Evolutionary conservation across 1,284 basidiomycete species (phyloP).

Genomic region (Vanrija humicola): DNA sequence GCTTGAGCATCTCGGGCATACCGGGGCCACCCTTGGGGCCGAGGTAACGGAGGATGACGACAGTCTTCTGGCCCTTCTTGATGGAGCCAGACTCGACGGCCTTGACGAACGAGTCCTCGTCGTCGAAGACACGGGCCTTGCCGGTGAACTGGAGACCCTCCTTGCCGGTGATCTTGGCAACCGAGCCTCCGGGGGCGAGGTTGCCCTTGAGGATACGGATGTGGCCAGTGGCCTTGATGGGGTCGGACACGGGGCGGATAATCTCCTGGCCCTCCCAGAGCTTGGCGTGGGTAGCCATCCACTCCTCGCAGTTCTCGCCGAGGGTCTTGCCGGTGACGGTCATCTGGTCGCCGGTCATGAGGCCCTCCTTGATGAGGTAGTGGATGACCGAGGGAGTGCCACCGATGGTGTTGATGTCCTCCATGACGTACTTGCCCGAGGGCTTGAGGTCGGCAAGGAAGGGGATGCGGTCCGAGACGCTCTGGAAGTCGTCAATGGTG

Average conservation of each 20-base stretch:
- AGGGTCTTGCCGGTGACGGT: conserved; percentile 94
- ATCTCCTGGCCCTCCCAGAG: conserved; percentile 73
- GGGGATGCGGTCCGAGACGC: conserved; percentile 81
- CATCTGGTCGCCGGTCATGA: conserved; percentile 85
- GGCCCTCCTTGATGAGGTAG: conserved; percentile 78
- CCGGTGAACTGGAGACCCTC: conserved; percentile 74
- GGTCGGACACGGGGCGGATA: conserved; percentile 69
- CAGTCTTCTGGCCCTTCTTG: conserved; percentile 68
- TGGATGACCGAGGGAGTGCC: conserved; percentile 69
- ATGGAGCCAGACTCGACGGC: conserved; percentile 79
- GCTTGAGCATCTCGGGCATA: conserved; percentile 83
- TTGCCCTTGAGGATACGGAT: conserved; percentile 84
- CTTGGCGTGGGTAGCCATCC: conserved; percentile 70
- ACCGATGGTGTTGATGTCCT: conserved; percentile 87
- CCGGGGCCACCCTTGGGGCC: conserved; percentile 88
- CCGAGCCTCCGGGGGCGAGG: conserved; percentile 83
- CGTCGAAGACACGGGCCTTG: conserved; percentile 55
- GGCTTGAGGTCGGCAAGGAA: conserved; percentile 93
- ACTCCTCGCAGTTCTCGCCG: conserved; percentile 74
- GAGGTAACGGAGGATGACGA: conserved; percentile 89
- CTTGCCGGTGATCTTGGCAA: conserved; percentile 95
- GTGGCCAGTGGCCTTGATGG: conserved; percentile 90
- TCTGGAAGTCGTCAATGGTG: conserved; percentile 90
- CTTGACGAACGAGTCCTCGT: conserved; percentile 76
- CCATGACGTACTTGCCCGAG: conserved; percentile 93